Conservation (phyloP, 176 grass and related monocot species). For the Metroxylon sagu region DNA sequence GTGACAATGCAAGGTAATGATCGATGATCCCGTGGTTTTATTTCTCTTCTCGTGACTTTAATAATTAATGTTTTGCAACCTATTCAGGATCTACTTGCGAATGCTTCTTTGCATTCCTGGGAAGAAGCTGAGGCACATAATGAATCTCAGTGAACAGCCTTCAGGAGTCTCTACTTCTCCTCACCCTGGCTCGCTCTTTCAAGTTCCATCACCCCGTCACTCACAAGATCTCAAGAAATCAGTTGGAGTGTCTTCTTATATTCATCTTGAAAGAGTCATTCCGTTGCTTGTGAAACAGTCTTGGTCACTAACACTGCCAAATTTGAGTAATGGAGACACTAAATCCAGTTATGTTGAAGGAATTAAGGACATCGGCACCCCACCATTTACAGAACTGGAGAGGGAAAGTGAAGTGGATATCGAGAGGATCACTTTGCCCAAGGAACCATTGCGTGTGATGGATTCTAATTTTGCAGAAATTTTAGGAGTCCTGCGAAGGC, state of each 20-base stretch:
- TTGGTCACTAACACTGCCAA: slow-evolving; percentile 57
- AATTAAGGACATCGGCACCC: slow-evolving; percentile 44
- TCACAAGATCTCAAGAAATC: slow-evolving; percentile 42
- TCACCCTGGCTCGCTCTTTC: slow-evolving; percentile 54
- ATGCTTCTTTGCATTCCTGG: slow-evolving; percentile 84
- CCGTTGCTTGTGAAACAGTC: slow-evolving; percentile 76
- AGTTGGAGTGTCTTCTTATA: slow-evolving; percentile 54
- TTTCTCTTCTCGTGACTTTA: not conserved
- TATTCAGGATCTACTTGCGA: slow-evolving; percentile 66
- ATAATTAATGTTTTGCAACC: too few species aligned
- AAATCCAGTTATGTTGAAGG: slow-evolving; percentile 32
- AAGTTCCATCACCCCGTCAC: slow-evolving; percentile 39
- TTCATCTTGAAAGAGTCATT: slow-evolving; percentile 66
- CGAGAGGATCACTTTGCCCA: slow-evolving; percentile 34
- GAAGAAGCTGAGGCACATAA: slow-evolving; percentile 75
- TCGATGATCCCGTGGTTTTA: not conserved
- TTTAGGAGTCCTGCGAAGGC: slow-evolving; percentile 57
- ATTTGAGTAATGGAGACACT: slow-evolving; percentile 43
- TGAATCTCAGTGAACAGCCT: slow-evolving; percentile 53
- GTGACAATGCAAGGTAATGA: slow-evolving; percentile 77
- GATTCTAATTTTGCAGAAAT: slow-evolving; percentile 63
- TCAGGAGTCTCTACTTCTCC: slow-evolving; percentile 40
- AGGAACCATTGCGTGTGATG: slow-evolving; percentile 58
- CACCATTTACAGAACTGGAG: slow-evolving; percentile 27
- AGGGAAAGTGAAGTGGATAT: slow-evolving; percentile 22